These are phyloP conservation scores for Rubia balearica DNA, from an alignment of 305 asterid genomes.

Conservation along the genomic window DNA sequence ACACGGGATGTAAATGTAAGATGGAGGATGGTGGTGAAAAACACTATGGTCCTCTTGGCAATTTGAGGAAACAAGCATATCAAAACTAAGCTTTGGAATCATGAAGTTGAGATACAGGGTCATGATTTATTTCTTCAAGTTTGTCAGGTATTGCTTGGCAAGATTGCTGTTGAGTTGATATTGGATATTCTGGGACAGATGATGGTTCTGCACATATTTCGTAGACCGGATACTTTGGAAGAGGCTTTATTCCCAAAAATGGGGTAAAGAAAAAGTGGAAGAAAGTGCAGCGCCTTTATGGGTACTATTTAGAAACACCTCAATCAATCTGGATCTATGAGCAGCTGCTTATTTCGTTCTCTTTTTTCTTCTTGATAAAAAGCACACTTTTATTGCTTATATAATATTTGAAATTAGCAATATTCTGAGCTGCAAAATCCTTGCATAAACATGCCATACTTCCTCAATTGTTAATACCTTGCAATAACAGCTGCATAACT, in stretches of 20 bases:
- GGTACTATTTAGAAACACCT: background rate
- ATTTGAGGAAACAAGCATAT: conserved; percentile 60
- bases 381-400: too few relatives aligned
- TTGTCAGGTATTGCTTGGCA: background rate
- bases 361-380: too few relatives aligned
- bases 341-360: background rate
- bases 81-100: conserved; percentile 30
- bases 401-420: too few relatives aligned
- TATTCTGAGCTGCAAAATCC: too few relatives aligned
- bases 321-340: background rate
- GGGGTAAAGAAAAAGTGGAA: too few relatives aligned
- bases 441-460: too few relatives aligned
- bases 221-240: too few relatives aligned
- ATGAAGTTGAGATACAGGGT: background rate
- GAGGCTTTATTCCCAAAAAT: too few relatives aligned
- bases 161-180: background rate
- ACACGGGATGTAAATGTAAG: conserved; percentile 38
- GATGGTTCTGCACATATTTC: too few relatives aligned
- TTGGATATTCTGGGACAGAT: background rate
- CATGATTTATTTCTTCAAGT: background rate
- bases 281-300: background rate
- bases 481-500: too few relatives aligned
- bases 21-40: conserved; percentile 29
- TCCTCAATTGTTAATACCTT: too few relatives aligned
- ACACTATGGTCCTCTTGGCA: conserved; percentile 61